Conservation (phyloP, 257 asterid species). For the Ophiorrhiza pumila region DNA sequence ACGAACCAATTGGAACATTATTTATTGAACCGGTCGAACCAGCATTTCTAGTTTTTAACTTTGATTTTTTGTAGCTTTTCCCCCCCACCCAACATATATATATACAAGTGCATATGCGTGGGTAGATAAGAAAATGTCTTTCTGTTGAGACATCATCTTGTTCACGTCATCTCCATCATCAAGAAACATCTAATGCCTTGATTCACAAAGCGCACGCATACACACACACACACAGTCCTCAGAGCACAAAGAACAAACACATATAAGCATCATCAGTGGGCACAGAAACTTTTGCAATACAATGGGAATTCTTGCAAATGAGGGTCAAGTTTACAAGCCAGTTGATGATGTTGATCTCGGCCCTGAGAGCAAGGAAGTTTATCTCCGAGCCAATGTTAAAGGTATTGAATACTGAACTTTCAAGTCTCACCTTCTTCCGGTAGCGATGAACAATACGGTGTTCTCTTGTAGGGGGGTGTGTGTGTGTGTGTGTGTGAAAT, state of each 20-base stretch:
- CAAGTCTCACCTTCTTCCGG: neutral
- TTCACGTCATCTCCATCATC: conserved; percentile 3
- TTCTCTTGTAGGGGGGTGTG: too few relatives aligned
- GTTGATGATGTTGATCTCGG: conserved; percentile 66
- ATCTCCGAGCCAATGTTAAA: conserved; percentile 72
- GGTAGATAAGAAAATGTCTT: neutral
- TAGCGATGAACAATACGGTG: too few relatives aligned
- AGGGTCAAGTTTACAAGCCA: conserved; percentile 57
- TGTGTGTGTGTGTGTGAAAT: too few relatives aligned
- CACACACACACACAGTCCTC: neutral
- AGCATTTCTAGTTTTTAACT: too few relatives aligned
- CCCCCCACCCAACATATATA: neutral
- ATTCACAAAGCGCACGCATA: neutral
- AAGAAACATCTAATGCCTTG: too few relatives aligned
- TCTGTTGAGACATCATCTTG: neutral
- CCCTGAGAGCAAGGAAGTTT: conserved; percentile 54
- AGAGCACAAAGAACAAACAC: neutral
- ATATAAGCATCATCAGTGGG: too few relatives aligned
- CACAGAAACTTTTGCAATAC: too few relatives aligned
- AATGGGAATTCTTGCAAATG: conserved; percentile 56
- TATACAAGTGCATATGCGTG: neutral
- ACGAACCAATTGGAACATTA: too few relatives aligned
- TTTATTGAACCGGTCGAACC: too few relatives aligned
- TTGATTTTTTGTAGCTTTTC: neutral
- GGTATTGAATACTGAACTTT: conserved; percentile 29